Base-by-base conservation (phyloP, 1,284 basidiomycete species). In the Ustilago tritici region DNA sequence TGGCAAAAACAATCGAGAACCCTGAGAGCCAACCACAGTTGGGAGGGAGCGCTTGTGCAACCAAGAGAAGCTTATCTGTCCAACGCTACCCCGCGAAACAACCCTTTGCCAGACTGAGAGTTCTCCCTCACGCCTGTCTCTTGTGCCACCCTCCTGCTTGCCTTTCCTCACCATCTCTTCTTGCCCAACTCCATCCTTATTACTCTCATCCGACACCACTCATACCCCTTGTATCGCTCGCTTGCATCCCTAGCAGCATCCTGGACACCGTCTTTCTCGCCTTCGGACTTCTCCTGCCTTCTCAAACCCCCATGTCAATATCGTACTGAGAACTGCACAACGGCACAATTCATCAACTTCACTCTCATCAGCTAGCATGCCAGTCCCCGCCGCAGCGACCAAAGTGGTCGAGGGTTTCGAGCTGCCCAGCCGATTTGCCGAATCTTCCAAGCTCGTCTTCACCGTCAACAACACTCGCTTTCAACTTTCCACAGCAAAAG, bases 381-480 rank as follows among this genome's bases (percentile, higher is more conserved):
- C 76, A 19, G 68, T 64, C 2, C 60, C 66, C 0, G 35, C 59
- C n/a, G 12, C 70, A 32, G 40, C 52, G 14, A 65, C 62, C 38
- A 60, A 63, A 41, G 32, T 34, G 35, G 65, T 78, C 40, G 57
- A 75, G 14, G 76, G 76, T 58, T 78, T 78, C 53, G 58, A 69
- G 56, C 62, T 78, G 36, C 76, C 76, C 4, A 46, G 23, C 34
- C 28, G 46, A 10, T 78, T 78, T 63, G 19, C 53, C 28, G 46
- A 59, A 3, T 12, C 63, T 9, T 78, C 76, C 23, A 78, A 72
- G 55, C 76, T 78, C 58, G 56, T 75, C 40, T 78, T 78, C 63
- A 78, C 59, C 34, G 68, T 78, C 65, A 78, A 78, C 69, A 65
- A 67, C 23, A 75, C 65, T n/a, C 65, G 65, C 56, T 75, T 60